phyloP scores from a whole-genome alignment of 1,284 basidiomycete genomes.

The Cryptococcus sp. region DNA sequence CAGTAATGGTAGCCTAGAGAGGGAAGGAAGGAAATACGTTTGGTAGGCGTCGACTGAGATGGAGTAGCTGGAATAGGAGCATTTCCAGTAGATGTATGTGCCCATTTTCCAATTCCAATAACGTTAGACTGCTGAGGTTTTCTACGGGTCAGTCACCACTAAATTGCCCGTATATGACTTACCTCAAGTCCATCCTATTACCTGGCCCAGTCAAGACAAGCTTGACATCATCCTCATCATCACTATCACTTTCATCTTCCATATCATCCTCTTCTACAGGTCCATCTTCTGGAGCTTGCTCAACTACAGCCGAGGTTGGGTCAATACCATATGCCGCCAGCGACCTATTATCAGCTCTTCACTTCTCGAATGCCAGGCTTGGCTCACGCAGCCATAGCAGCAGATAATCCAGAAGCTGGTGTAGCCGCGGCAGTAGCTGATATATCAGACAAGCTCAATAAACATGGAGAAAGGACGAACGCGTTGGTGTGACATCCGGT shows the following conservation, averaged over 20 bases:
- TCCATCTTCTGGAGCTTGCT: slow-evolving; percentile 38
- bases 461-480: background rate
- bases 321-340: slow-evolving; percentile 45
- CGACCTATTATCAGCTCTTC: slow-evolving; percentile 18
- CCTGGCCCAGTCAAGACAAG: slow-evolving; percentile 41
- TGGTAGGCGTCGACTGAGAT: slow-evolving; percentile 14
- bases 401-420: slow-evolving; percentile 12
- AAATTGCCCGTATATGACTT: slow-evolving; percentile 3
- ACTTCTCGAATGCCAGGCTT: background rate
- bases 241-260: slow-evolving; percentile 34
- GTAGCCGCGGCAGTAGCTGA: background rate
- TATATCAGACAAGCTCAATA: background rate
- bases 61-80: slow-evolving; percentile 22
- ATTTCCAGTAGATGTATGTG: slow-evolving; percentile 36
- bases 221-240: slow-evolving; percentile 45
- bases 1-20: slow-evolving; percentile 1
- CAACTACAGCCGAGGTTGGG: slow-evolving; percentile 24
- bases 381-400: slow-evolving; percentile 22
- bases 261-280: slow-evolving; percentile 39
- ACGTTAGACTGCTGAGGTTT: slow-evolving; percentile 42
- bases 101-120: slow-evolving; percentile 46
- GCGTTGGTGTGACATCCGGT: slow-evolving; percentile 1
- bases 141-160: slow-evolving; percentile 9
- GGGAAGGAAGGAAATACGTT: slow-evolving; percentile 16
- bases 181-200: slow-evolving; percentile 41